Evolutionary conservation across 805 yeast species (phyloP).

Genomic region (Metschnikowia similis): DNA sequence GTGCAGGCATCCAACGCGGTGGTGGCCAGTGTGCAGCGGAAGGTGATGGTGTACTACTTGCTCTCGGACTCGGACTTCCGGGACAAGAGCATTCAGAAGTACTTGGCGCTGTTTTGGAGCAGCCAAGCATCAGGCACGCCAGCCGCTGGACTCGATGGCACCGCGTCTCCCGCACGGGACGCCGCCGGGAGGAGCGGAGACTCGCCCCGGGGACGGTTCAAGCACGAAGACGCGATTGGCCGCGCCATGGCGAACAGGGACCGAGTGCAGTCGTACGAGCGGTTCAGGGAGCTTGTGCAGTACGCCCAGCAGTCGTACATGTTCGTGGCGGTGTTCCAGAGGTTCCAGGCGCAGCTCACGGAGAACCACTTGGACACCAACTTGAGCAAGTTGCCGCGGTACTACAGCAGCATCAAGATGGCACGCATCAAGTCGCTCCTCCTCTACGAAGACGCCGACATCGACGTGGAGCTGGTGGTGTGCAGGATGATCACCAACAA

Average conservation of each 20-base stretch:
- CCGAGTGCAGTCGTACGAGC: constrained; percentile 15
- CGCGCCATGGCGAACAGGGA: constrained; percentile 10
- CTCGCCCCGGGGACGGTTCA: neutral
- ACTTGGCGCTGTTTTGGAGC: constrained; percentile 8
- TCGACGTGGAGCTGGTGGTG: constrained; percentile 25
- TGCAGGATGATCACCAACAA: constrained; percentile 32
- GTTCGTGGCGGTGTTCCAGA: constrained; percentile 1
- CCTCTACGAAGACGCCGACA: constrained; percentile 6
- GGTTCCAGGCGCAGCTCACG: constrained; percentile 10
- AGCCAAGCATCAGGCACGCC: too few relatives aligned
- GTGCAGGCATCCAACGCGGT: constrained; percentile 2
- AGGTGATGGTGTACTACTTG: constrained; percentile 29
- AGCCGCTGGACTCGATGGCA: neutral
- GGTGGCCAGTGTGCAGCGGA: constrained; percentile 16
- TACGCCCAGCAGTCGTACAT: constrained; percentile 8
- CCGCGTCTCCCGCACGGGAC: too few relatives aligned
- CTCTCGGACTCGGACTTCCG: constrained; percentile 34
- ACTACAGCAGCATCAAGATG: constrained; percentile 25
- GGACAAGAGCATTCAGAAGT: constrained; percentile 22
- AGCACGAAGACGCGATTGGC: neutral
- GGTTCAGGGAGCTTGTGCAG: constrained; percentile 12
- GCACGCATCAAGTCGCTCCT: constrained; percentile 20
- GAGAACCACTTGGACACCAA: constrained; percentile 30
- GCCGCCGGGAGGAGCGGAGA: neutral
- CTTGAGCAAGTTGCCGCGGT: constrained; percentile 26